Base-by-base conservation (phyloP, 2,329 filamentous ascomycete species). In the Dactylellina parvicollis region DNA sequence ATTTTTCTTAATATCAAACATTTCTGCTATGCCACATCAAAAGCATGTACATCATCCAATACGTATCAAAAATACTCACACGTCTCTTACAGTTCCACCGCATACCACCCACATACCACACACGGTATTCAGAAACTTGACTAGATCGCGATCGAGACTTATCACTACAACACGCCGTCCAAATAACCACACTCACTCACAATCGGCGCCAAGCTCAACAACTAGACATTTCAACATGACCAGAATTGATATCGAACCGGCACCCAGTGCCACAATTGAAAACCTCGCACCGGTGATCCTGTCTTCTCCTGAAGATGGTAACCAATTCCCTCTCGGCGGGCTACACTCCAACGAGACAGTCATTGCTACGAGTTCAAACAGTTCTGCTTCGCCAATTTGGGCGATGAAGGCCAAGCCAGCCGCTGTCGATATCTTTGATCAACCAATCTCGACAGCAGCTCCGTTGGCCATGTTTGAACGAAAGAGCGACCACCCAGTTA, bases 401-500 rank as follows among this genome's bases (percentile, higher is more conserved):
- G 52, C 20, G 16, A 28, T 26, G 3, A 42, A 36, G 18, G 30
- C 40, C 22, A 24, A 44, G 1, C 24, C 46, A 8, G 22, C 40
- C 2, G 34, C 38, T 18, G 34, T 16, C 2, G 34, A 67, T 22
- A 66, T 67, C 18, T 65, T 72, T 36, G 67, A 72, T 52, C 36
- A 67, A 24, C 85, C 87, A 26, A 84, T 90, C 55, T 83, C 82
- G 16, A 86, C 83, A 1, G 82, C 80, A 71, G 79, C 84, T 9
- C 86, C 87, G 2, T 83, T 85, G 0, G 77, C 82, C 0, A 80
- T 81, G 28, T 84, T 90, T 52, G 59, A 78, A 7, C 79, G 81
- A 40, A 82, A 83, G 26, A 76, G 81, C 18, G 86, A 89, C 75
- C 88, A 90, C 75, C 88, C 88, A 0, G 86, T 86, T 24, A 81